Base-by-base conservation (phyloP, 108 stramenopile species). In the Nitzschia palea region DNA sequence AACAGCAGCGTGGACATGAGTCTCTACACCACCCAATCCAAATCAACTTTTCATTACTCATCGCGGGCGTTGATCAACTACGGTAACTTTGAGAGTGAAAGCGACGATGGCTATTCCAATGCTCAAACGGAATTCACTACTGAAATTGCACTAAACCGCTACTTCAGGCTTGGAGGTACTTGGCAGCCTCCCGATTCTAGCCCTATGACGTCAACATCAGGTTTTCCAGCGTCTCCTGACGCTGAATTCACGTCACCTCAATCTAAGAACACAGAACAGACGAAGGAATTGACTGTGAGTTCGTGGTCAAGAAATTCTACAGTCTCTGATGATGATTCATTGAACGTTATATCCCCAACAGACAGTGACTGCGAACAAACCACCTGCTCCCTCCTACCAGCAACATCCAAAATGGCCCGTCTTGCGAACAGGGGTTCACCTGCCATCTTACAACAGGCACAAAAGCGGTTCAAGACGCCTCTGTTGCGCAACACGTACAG, bases 11-110 rank as follows among this genome's bases (percentile, higher is more conserved):
- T 63, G 29, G 74, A 63, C 31, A 62, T 67, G 51, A 62, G 59
- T 48, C 4, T 76, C 25, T 76, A 76, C 62, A 76, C 74, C 2
- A 68, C 67, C 0, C 58, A 61, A 10, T 67, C 67, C n/a, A 76
- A 63, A 17, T 1, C 67, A 4, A 76, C 74, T 2, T 42, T 76
- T 44, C 60, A 52, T 0, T 67, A 75, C 36, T 30, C 35, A 0
- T 51, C 45, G 40, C 43, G 57, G 8, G 15, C 25, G 4, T 22
- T 62, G 2, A 33, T 28, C 15, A 42, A 44, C 40, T 26, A 44
- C 4, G 47, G 17, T 18, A 23, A 12, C 59, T 37, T 43, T 22
- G 29, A 34, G 2, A 12, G 20, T 5, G 32, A 31, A 4, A 14
- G 15, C 22, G 59, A 61, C 5, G 62, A 63, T 47, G 62, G 25